Conservation (phyloP, 2,329 filamentous ascomycete species). For the Cladosporium cucumerinum region DNA sequence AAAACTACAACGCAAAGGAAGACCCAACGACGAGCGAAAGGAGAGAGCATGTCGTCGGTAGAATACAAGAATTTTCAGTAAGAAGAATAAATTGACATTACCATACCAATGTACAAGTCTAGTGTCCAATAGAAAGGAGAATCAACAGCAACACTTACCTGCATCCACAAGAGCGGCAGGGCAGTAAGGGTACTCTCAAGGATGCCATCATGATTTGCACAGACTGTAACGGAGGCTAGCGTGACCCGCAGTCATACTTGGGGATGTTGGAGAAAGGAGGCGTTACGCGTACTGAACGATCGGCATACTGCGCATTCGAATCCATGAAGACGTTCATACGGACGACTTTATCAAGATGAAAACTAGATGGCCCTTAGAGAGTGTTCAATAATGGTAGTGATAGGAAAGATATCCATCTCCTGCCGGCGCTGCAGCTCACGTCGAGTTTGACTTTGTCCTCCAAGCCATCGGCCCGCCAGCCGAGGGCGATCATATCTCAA, state of each 20-base stretch:
- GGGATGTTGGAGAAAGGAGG: constrained; percentile 11
- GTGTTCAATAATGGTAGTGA: background rate
- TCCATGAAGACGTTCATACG: background rate
- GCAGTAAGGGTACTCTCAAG: background rate
- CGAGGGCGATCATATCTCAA: background rate
- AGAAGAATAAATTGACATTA: background rate
- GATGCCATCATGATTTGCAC: constrained; percentile 14
- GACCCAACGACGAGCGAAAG: constrained; percentile 28
- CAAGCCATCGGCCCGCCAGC: constrained; percentile 5
- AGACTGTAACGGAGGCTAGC: constrained; percentile 12
- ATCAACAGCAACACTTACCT: background rate
- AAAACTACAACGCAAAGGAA: constrained; percentile 24
- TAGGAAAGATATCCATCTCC: background rate
- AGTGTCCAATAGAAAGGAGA: background rate
- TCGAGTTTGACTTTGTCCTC: background rate
- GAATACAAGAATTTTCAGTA: background rate
- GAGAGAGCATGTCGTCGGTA: constrained; percentile 24
- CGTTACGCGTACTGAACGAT: constrained; percentile 12
- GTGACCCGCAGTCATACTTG: constrained; percentile 6
- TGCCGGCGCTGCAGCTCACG: background rate
- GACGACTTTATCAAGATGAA: background rate
- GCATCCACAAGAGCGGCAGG: background rate
- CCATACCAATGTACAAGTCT: background rate
- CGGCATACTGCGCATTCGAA: background rate
- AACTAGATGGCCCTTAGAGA: background rate